These are phyloP conservation scores for Phylloporus scabripes DNA, from an alignment of 768 basidiomycete genomes.

Conservation along the genomic window DNA sequence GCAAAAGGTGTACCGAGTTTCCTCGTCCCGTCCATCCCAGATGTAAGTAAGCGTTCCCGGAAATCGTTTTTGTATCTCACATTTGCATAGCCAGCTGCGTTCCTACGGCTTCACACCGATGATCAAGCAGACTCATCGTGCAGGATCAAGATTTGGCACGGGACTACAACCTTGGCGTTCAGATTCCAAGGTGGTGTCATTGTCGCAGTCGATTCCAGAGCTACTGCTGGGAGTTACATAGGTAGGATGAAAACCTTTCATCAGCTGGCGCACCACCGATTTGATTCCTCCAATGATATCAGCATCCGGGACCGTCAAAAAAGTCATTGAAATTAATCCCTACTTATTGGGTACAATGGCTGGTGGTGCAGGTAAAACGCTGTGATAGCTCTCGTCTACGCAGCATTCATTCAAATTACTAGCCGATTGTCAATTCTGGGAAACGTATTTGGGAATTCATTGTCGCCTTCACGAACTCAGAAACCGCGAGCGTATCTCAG, in stretches of 20 bases:
- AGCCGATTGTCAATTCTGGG: slow-evolving; percentile 98
- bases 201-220: slow-evolving; percentile 98
- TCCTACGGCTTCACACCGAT: slow-evolving; percentile 91
- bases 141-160: slow-evolving; percentile 97
- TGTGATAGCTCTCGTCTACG: neutral
- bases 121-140: slow-evolving; percentile 92
- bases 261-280: neutral
- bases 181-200: slow-evolving; percentile 95
- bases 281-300: neutral
- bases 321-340: slow-evolving; percentile 99
- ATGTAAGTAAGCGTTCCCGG: slow-evolving; percentile 46
- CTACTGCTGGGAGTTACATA: slow-evolving; percentile 95
- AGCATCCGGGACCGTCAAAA: slow-evolving; percentile 98
- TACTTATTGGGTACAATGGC: slow-evolving; percentile 99
- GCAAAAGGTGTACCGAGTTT: slow-evolving; percentile 69
- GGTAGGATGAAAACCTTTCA: slow-evolving; percentile 47
- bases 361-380: slow-evolving; percentile 82
- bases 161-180: slow-evolving; percentile 97
- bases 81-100: slow-evolving; percentile 69
- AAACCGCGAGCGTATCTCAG: slow-evolving; percentile 95
- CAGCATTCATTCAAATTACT: slow-evolving; percentile 7
- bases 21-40: slow-evolving; percentile 63
- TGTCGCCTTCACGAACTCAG: slow-evolving; percentile 95
- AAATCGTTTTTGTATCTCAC: slow-evolving; percentile 4
- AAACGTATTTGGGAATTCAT: slow-evolving; percentile 97